These are phyloP conservation scores for Hebeloma cylindrosporum DNA, from an alignment of 768 basidiomycete species.

Conservation along the genomic window DNA sequence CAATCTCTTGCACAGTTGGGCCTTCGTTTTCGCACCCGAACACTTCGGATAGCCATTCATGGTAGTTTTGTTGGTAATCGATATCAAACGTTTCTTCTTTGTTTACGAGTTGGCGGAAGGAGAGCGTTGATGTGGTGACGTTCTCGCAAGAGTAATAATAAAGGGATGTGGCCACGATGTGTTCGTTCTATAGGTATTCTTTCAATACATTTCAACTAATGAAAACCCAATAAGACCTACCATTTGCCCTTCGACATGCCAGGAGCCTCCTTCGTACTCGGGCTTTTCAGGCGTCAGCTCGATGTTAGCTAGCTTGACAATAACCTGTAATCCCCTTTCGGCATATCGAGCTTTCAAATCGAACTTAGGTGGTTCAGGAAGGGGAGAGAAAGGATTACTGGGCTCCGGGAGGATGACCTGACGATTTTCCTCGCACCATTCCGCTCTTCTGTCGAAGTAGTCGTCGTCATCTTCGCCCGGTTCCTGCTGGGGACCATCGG, in stretches of 20 bases:
- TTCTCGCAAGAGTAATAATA: slow-evolving; percentile 31
- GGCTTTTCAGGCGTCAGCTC: slow-evolving; percentile 32
- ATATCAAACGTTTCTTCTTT: neutral
- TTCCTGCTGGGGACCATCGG: slow-evolving; percentile 18
- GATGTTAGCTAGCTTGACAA: slow-evolving; percentile 30
- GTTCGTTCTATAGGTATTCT: slow-evolving; percentile 29
- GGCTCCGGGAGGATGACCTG: slow-evolving; percentile 24
- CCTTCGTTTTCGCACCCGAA: slow-evolving; percentile 27
- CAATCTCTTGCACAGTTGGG: slow-evolving; percentile 29
- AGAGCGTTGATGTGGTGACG: slow-evolving; percentile 23
- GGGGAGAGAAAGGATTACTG: slow-evolving; percentile 9
- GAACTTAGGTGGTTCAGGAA: slow-evolving; percentile 3
- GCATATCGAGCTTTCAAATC: slow-evolving; percentile 15
- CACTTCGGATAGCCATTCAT: slow-evolving; percentile 28
- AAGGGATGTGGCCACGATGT: slow-evolving; percentile 30
- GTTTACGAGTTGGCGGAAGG: slow-evolving; percentile 23
- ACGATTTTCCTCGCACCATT: slow-evolving; percentile 16
- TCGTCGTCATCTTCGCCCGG: slow-evolving; percentile 19
- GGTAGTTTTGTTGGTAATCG: slow-evolving; percentile 24
- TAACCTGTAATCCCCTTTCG: slow-evolving; percentile 20
- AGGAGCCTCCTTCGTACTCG: slow-evolving; percentile 26
- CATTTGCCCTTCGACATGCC: slow-evolving; percentile 33
- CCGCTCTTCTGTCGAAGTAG: slow-evolving; percentile 12
- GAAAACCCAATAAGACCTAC: slow-evolving; percentile 5
- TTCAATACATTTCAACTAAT: neutral